These are phyloP conservation scores for Dendrobium chrysotoxum DNA, from an alignment of 106 monocot genomes.

Conservation along the genomic window DNA sequence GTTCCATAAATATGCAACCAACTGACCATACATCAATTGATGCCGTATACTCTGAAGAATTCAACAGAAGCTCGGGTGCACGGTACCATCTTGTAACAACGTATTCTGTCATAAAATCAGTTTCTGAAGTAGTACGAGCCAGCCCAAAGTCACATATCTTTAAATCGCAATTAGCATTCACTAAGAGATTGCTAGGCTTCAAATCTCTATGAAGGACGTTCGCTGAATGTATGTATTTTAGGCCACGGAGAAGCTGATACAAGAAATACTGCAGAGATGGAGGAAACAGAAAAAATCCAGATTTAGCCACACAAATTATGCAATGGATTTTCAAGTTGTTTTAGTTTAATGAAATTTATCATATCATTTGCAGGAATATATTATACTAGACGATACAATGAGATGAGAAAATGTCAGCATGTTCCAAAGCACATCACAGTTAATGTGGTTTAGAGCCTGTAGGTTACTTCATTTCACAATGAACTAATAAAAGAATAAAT, in stretches of 20 bases:
- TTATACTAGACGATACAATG: background rate
- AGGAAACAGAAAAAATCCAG: background rate
- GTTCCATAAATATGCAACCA: slow-evolving; percentile 98
- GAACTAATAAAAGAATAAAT: too few relatives aligned
- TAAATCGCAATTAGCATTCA: slow-evolving; percentile 95
- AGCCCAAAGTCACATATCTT: slow-evolving; percentile 98
- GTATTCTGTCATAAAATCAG: slow-evolving; percentile 99
- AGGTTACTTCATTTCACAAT: too few relatives aligned
- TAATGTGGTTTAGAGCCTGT: background rate
- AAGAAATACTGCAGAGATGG: slow-evolving; percentile 75
- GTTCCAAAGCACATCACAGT: background rate
- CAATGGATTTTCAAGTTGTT: background rate
- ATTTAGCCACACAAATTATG: background rate
- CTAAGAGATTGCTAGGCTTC: slow-evolving; percentile 92
- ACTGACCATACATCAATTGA: slow-evolving; percentile 99
- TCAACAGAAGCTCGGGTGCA: slow-evolving; percentile 83
- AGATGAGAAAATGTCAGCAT: background rate
- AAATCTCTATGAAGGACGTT: slow-evolving; percentile 98
- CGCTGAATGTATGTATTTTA: slow-evolving; percentile 98
- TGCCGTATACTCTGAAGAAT: slow-evolving; percentile 91
- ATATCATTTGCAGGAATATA: background rate
- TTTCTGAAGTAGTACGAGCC: slow-evolving; percentile 90
- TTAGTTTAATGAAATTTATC: background rate
- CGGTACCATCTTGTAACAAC: slow-evolving; percentile 98
- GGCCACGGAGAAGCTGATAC: slow-evolving; percentile 93